A percentile compares a stretch with the other conserved stretches of the same genome.
Conservation (phyloP, 495 filamentous ascomycete genomes). For the Aspergillus avenaceus region DNA sequence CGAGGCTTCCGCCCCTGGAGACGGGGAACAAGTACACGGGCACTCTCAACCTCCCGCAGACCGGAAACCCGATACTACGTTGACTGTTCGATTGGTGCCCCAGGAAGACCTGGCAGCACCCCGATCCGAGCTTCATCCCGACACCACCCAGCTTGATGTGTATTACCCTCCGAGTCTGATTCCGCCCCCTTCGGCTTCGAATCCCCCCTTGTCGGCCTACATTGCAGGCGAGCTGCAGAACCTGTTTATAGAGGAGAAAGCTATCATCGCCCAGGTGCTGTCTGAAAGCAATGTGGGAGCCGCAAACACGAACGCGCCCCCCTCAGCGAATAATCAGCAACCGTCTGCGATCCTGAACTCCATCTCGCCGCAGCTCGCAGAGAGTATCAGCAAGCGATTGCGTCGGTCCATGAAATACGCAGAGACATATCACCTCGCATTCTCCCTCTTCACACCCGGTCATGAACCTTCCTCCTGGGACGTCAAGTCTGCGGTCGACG, state of each 20-base stretch:
- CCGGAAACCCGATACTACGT: conserved; percentile 49
- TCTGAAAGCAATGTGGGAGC: conserved; percentile 37
- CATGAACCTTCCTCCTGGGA: conserved; percentile 83
- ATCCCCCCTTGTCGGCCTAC: conserved; percentile 72
- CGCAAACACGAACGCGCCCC: conserved; percentile 25
- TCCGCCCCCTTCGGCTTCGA: conserved; percentile 62
- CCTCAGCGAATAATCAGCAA: conserved; percentile 26
- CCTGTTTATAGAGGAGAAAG: conserved; percentile 84
- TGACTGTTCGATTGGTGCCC: conserved; percentile 65
- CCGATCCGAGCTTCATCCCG: conserved; percentile 58
- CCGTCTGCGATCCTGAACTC: conserved; percentile 23
- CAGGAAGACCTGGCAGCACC: conserved; percentile 52
- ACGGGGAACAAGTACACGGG: neutral
- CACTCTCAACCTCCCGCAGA: conserved; percentile 2
- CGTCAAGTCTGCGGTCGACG: conserved; percentile 74
- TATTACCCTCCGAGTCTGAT: conserved; percentile 73
- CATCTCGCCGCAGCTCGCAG: conserved; percentile 43
- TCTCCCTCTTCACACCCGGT: conserved; percentile 85
- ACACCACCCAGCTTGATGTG: conserved; percentile 70
- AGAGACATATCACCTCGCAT: conserved; percentile 91
- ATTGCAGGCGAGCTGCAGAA: conserved; percentile 75
- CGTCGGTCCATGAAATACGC: conserved; percentile 87
- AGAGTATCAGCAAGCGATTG: conserved; percentile 55
- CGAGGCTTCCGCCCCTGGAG: conserved; percentile 12
- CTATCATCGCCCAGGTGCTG: conserved; percentile 79